phyloP scores from a whole-genome alignment of 1,284 basidiomycete species.

The Mycosarcoma maydis region DNA sequence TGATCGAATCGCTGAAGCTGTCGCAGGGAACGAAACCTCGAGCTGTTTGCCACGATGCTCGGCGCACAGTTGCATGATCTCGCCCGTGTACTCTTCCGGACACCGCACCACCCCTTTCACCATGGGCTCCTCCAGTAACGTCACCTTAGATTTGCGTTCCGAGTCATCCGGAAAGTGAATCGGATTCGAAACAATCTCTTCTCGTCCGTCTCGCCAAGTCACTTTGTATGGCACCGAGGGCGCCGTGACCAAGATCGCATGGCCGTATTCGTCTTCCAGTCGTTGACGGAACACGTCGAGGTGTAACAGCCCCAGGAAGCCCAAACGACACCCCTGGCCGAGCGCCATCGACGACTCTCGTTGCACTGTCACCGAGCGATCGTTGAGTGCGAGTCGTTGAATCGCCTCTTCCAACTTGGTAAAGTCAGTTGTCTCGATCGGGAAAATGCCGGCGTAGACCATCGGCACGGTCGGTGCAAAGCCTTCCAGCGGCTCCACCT shows the following conservation, averaged over 20 bases:
- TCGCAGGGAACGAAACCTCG: constrained; percentile 44
- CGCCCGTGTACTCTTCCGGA: constrained; percentile 64
- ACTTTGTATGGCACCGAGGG: constrained; percentile 64
- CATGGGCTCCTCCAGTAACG: constrained; percentile 58
- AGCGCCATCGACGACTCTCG: constrained; percentile 92
- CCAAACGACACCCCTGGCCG: constrained; percentile 92
- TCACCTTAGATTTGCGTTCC: constrained; percentile 48
- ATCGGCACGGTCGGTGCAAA: constrained; percentile 94
- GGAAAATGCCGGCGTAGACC: constrained; percentile 97
- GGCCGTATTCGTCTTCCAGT: constrained; percentile 88
- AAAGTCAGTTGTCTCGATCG: constrained; percentile 89
- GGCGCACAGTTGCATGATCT: constrained; percentile 65
- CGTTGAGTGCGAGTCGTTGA: constrained; percentile 83
- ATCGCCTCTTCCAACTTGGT: constrained; percentile 95
- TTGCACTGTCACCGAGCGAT: constrained; percentile 89
- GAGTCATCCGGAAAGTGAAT: constrained; percentile 62
- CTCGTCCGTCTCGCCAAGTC: constrained; percentile 48
- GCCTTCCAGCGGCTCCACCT: constrained; percentile 85
- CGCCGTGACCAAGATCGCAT: constrained; percentile 62
- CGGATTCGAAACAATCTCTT: constrained; percentile 59
- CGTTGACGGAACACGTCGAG: constrained; percentile 97
- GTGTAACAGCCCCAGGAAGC: constrained; percentile 94
- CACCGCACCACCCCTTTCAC: constrained; percentile 59
- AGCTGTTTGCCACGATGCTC: constrained; percentile 65
- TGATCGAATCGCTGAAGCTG: constrained; percentile 40